Evolutionary conservation across 2,329 filamentous ascomycete species (phyloP), one percentile per base, ranked within the genome.

Genomic region (Fusarium brevicatenulatum): DNA sequence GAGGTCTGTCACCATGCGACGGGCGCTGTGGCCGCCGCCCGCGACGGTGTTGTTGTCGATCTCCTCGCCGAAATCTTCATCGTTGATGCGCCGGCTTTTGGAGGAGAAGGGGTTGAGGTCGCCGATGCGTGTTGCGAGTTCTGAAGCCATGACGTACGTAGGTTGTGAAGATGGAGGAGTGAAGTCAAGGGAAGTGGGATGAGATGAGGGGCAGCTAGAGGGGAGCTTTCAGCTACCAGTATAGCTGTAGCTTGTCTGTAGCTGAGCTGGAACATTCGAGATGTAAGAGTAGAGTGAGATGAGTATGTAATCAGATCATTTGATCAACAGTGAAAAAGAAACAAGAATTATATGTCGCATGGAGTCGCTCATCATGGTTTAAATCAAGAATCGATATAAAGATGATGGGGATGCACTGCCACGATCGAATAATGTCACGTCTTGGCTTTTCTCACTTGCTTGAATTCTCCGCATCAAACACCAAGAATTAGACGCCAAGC

Each of bases 21-120:
- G 84, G n/a, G 82, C 81, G 59, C 84, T 84, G 78, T 89, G 89
- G 49, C 89, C 89, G n/a, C 89, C 89, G 37, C 90, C 89, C 4
- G 88, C 90, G 16, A 91, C 82, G 43, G 83, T 87, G 63, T 79
- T 76, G 54, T 70, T 64, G 66, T 76, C 79, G 36, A 83, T 80
- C 40, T 72, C 63, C 25, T 81, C 81, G 54, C 81, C 81, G 9
- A 75, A 63, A 62, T 83, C 81, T 52, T 83, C 81, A 54, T 82
- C 78, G 42, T 82, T 75, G 18, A 76, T 72, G 40, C 71, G 70
- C 23, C 70, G 71, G 32, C 59, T 76, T 50, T 72, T 78, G 50
- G 70, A 70, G 44, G 73, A 70, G 63, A 78, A 82, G 12, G 78
- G 81, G 42, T 82, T 82, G 13, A 83, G 68, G 34, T 59, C 64